Conservation (phyloP, 2,329 filamentous ascomycete genomes). For the Aspergillus ibericus region DNA sequence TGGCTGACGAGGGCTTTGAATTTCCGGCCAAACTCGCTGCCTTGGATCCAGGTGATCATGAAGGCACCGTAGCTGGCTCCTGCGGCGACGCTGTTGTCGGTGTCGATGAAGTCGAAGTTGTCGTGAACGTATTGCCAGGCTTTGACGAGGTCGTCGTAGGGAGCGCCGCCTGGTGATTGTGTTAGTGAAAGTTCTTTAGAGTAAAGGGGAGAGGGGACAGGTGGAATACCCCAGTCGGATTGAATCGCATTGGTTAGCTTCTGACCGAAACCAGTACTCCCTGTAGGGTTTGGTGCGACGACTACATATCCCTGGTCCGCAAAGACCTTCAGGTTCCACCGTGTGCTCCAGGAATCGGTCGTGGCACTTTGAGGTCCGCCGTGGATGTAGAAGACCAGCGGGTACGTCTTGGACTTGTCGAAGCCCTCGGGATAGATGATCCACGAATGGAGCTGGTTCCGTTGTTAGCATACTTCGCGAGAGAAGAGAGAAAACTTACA, state of each 20-base stretch:
- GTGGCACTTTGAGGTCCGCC: slow-evolving; percentile 79
- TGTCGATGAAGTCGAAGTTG: slow-evolving; percentile 41
- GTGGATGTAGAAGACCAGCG: slow-evolving; percentile 76
- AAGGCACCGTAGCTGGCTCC: slow-evolving; percentile 46
- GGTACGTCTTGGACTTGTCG: slow-evolving; percentile 70
- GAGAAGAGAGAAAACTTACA: slow-evolving; percentile 19
- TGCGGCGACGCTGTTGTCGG: slow-evolving; percentile 40
- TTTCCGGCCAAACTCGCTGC: slow-evolving; percentile 74
- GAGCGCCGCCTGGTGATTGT: slow-evolving; percentile 40
- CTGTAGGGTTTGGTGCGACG: slow-evolving; percentile 78
- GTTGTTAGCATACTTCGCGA: slow-evolving; percentile 7
- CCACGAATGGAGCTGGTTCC: slow-evolving; percentile 38
- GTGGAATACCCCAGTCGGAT: slow-evolving; percentile 69
- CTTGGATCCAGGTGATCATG: slow-evolving; percentile 80
- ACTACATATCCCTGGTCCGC: slow-evolving; percentile 86
- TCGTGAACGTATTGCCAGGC: slow-evolving; percentile 69
- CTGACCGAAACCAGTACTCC: slow-evolving; percentile 80
- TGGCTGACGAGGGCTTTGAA: slow-evolving; percentile 89
- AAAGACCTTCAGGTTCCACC: slow-evolving; percentile 85
- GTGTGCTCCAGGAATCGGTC: slow-evolving; percentile 72
- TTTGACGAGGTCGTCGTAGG: slow-evolving; percentile 78
- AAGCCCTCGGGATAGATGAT: slow-evolving; percentile 56
- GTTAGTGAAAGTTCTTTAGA: not conserved
- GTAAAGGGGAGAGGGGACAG: no score
- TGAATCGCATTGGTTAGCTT: slow-evolving; percentile 73